Percentiles rank a stretch among this genome's conserved stretches.
phyloP scores from a whole-genome alignment of 768 basidiomycete genomes.

The Hygrocybe punicea region DNA sequence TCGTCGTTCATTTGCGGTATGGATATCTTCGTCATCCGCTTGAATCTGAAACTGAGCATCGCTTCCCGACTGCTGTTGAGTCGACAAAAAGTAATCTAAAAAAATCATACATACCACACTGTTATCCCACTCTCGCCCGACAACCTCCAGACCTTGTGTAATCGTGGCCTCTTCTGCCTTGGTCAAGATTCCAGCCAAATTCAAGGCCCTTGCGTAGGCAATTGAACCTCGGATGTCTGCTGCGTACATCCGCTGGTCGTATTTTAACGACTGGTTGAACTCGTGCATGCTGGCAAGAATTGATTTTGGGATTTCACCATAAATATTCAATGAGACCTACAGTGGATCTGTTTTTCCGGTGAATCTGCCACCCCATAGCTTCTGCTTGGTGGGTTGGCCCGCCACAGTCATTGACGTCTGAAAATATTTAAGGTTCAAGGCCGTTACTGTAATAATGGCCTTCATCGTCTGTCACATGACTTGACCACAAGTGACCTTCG shows the following conservation, averaged over 20 bases:
- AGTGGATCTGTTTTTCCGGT: slow-evolving; percentile 86
- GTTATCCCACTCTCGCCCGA: slow-evolving; percentile 82
- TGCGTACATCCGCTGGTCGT: slow-evolving; percentile 91
- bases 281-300: slow-evolving; percentile 77
- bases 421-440: neutral
- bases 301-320: slow-evolving; percentile 13
- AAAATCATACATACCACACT: slow-evolving; percentile 54
- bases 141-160: slow-evolving; percentile 66
- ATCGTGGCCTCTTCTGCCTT: slow-evolving; percentile 70
- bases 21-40: slow-evolving; percentile 96
- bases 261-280: slow-evolving; percentile 94
- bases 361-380: slow-evolving; percentile 87
- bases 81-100: neutral
- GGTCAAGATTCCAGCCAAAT: slow-evolving; percentile 77
- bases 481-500: too few relatives aligned
- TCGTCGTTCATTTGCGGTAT: slow-evolving; percentile 96
- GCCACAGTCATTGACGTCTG: slow-evolving; percentile 24
- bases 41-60: slow-evolving; percentile 62
- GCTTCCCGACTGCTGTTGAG: neutral
- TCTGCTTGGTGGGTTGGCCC: slow-evolving; percentile 55
- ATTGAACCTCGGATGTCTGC: slow-evolving; percentile 93
- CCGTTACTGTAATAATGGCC: neutral
- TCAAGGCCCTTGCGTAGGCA: slow-evolving; percentile 88
- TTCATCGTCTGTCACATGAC: neutral
- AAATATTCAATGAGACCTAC: slow-evolving; percentile 40